Conservation (phyloP, 2,329 filamentous ascomycete genomes). For the Colletotrichum sidae region DNA sequence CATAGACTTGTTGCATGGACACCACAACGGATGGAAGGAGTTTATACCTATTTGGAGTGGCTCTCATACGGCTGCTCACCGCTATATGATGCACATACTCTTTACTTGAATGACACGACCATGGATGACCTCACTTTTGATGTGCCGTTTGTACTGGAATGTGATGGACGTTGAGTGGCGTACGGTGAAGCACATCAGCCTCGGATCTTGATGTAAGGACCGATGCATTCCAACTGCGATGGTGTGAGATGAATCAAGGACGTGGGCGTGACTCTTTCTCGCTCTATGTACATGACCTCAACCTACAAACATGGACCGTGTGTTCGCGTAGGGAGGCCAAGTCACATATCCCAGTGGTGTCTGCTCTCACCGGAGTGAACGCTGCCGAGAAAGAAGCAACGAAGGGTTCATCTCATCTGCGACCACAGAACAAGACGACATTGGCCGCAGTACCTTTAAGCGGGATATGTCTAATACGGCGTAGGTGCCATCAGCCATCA, state of each 20-base stretch:
- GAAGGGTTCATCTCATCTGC: no score
- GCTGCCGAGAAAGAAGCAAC: conserved; percentile 6
- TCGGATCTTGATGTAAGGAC: conserved; percentile 1
- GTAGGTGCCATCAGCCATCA: conserved; percentile 9
- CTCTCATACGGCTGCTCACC: conserved; percentile 24
- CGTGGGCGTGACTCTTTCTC: background rate
- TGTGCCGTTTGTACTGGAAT: conserved; percentile 15
- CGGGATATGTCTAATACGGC: background rate
- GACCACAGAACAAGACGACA: background rate
- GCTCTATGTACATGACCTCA: background rate
- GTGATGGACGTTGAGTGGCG: conserved; percentile 3
- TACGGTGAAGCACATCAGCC: background rate
- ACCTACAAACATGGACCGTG: no score
- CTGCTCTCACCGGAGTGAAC: background rate
- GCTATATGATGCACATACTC: conserved; percentile 36
- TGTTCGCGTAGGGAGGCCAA: no score
- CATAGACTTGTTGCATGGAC: conserved; percentile 25
- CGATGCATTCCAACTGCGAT: background rate
- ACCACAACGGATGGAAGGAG: conserved; percentile 21
- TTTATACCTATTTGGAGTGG: conserved; percentile 33
- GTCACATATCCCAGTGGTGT: no score
- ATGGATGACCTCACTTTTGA: conserved; percentile 30
- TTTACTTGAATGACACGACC: conserved; percentile 35
- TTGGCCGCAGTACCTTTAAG: background rate
- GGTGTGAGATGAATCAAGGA: background rate